Percentiles rank a stretch among this genome's conserved stretches.
Evolutionary conservation across 2,329 filamentous ascomycete genomes (phyloP).

Genomic region (Myriangium duriaei): DNA sequence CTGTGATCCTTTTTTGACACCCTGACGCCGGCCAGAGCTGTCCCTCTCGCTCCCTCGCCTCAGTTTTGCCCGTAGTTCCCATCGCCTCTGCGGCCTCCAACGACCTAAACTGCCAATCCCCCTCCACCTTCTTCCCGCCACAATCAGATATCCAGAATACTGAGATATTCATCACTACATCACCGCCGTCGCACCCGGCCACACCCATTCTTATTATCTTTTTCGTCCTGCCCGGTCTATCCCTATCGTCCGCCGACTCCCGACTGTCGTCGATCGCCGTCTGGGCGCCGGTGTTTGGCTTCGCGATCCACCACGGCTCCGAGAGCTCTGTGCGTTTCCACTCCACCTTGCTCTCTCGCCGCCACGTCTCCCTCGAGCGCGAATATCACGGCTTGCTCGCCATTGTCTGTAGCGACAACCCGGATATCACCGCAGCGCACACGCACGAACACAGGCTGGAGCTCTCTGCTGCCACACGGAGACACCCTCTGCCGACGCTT

Average conservation of each 20-base stretch:
- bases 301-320: background rate
- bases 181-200: too few relatives aligned
- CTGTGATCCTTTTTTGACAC: background rate
- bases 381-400: background rate
- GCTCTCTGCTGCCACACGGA: background rate
- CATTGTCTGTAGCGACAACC: background rate
- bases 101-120: too few relatives aligned
- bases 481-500: background rate
- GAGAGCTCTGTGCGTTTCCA: background rate
- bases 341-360: background rate
- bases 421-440: too few relatives aligned
- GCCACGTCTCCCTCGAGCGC: background rate
- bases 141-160: background rate
- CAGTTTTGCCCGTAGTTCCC: too few relatives aligned
- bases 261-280: background rate
- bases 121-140: too few relatives aligned
- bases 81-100: background rate
- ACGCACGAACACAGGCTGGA: background rate
- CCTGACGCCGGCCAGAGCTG: background rate
- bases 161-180: too few relatives aligned
- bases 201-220: background rate
- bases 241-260: background rate
- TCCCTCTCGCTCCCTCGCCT: background rate
- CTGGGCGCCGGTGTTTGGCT: background rate
- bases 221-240: background rate